Conservation (phyloP, 2,329 filamentous ascomycete genomes). For the Aspergillus puulaauensis region DNA sequence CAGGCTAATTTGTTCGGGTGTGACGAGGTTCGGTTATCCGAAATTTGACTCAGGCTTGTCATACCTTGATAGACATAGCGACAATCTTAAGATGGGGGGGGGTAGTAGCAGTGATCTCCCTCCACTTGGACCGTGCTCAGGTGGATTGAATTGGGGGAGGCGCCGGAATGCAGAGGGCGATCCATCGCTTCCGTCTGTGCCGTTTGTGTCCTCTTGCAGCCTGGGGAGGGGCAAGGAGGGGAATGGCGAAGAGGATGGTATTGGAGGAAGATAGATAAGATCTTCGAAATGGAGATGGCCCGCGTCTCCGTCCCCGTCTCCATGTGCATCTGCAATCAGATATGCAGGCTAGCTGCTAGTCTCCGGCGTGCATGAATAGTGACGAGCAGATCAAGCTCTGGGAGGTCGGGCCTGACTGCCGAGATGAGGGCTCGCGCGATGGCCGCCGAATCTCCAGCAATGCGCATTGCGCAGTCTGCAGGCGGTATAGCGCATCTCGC, state of each 20-base stretch:
- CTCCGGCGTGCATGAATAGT: constrained; percentile 2
- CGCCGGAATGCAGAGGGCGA: constrained; percentile 6
- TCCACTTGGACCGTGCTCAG: constrained; percentile 4
- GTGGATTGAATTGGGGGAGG: background rate
- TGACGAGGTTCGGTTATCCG: constrained; percentile 2
- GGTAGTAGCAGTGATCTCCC: background rate
- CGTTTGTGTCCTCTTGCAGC: background rate
- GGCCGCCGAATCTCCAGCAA: background rate
- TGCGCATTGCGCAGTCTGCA: background rate
- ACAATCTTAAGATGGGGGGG: background rate
- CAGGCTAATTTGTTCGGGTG: constrained; percentile 6
- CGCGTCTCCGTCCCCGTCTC: background rate
- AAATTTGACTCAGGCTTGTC: constrained; percentile 6
- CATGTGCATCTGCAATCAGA: constrained; percentile 3
- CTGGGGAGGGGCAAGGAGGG: background rate
- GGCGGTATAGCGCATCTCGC: background rate
- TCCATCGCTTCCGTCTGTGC: background rate
- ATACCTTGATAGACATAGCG: constrained; percentile 1
- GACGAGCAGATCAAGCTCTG: background rate
- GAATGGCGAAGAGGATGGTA: background rate
- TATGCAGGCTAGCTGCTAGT: constrained; percentile 8
- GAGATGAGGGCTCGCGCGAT: background rate
- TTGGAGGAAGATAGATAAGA: constrained; percentile 3
- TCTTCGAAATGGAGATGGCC: background rate
- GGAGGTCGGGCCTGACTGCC: constrained; percentile 1